Percentiles rank a stretch among this genome's conserved stretches.
These are phyloP conservation scores for Neotropicomus parvogracilis DNA, from an alignment of 1,284 basidiomycete genomes.

Conservation along the genomic window DNA sequence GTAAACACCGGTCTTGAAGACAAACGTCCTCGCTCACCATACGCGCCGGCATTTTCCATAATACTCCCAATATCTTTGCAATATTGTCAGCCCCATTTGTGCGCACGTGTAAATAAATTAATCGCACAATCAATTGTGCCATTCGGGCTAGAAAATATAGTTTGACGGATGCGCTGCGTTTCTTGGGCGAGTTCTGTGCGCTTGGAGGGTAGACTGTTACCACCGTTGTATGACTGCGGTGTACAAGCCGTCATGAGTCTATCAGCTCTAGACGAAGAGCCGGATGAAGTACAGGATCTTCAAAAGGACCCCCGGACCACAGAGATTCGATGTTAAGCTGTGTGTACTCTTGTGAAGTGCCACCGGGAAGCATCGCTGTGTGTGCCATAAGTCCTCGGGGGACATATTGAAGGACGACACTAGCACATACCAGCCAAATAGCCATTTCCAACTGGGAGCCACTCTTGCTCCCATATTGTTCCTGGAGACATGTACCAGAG, in stretches of 20 bases:
- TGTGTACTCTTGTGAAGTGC: conserved; percentile 53
- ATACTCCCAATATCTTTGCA: conserved; percentile 53
- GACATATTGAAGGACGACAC: background rate
- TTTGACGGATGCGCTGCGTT: conserved; percentile 52
- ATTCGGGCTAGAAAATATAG: conserved; percentile 54
- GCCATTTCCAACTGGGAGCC: conserved; percentile 70
- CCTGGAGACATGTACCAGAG: conserved; percentile 63
- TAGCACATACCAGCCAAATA: conserved; percentile 55
- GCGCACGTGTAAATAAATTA: background rate
- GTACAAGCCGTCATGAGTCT: background rate
- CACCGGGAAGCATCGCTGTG: conserved; percentile 63
- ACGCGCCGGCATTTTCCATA: conserved; percentile 53
- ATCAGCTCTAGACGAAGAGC: background rate
- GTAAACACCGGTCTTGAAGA: background rate
- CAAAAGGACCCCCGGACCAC: conserved; percentile 73
- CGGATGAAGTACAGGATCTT: conserved; percentile 48
- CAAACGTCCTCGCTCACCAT: conserved; percentile 42
- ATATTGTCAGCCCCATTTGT: conserved; percentile 9
- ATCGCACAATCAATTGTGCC: conserved; percentile 57
- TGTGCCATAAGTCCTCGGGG: background rate
- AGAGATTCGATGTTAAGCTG: conserved; percentile 72
- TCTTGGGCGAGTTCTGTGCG: conserved; percentile 42
- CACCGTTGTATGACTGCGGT: conserved; percentile 59
- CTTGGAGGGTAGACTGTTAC: conserved; percentile 54
- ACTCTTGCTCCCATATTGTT: conserved; percentile 53